Evolutionary conservation across 768 basidiomycete species (phyloP), one percentile per base, ranked within the genome.

Genomic region (Russula abietina): DNA sequence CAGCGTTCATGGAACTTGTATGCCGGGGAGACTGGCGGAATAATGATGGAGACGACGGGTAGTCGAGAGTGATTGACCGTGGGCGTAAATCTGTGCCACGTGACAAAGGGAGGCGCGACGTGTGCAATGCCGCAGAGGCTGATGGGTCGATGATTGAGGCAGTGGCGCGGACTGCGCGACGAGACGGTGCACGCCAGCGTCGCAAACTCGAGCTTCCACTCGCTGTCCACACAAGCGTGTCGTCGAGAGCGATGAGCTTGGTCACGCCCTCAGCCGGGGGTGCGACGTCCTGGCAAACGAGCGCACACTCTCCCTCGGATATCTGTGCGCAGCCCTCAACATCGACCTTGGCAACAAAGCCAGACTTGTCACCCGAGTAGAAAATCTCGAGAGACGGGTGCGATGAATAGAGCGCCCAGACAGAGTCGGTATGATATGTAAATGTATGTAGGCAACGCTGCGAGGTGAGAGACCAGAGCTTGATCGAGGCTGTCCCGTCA

Each of bases 361-460:
- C 97, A 3, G 89, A 84, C 32, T 90, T 83, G 69, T 98, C 96
- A 11, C 96, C 97, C 0, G 95, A 97, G 75, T 96, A 98, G 77
- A 99, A 99, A 2, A 85, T 80, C 71, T 84, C 85, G 56, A 99
- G 79, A 9, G 88, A 85, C 0, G 94, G 91, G 71, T 98, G 94
- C 0, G 84, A 80, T 10, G 94, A 96, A 71, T 84, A 85, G 8
- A 99, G 78, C 0, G 95, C 87, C 96, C 97, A 98, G 51, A 98
- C 93, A 16, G 89, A 90, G 64, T 95, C 93, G 16, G 90, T 86
- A 72, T 98, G 96, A 70, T 98, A 88, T 0, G 91, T 91, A 76
- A 98, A 99, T 2, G 96, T 98, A 70, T 99, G 94, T 17, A 99
- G 76, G 70, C 93, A 96, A 12, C 90, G 82, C 71, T 98, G 94